Base-by-base conservation (phyloP, 2,329 filamentous ascomycete genomes). In the Verticillium albo-atrum region DNA sequence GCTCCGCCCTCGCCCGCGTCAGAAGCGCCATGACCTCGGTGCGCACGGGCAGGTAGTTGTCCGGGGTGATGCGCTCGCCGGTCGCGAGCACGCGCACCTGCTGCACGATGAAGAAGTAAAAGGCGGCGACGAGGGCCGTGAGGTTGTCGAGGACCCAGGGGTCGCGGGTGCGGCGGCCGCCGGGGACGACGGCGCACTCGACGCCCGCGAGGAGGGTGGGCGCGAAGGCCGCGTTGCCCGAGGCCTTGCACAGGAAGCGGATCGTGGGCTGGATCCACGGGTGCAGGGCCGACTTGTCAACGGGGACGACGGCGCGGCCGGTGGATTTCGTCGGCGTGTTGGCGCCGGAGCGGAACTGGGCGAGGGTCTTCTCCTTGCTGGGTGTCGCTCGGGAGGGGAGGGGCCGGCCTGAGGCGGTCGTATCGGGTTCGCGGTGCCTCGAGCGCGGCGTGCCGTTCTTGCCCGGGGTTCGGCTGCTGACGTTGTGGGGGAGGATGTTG, bases 191-290 rank as follows among this genome's bases (percentile, higher is more conserved):
- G 55, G 85, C 80, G 20, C 77, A 74, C 77, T 89, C 88, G 56
- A 92, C 81, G 1, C 90, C 92, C 0, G 90, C 88, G 55, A 91
- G 84, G 0, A 96, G 82, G 58, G 92, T 90, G 0, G 89, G 89
- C 0, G 85, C 85, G 3, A 92, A 81, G 4, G 78, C 79, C 6
- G 83, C 80, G 1, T 86, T 84, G 1, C 80, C 79, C 10, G 91
- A 79, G 26, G 82, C 80, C 42, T 80, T 81, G 70, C 89, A 89
- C 12, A 96, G 72, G 60, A 81, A 82, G 26, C 89, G 83, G 9
- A 91, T 85, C 0, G 84, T 81, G 1, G 88, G 84, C 68, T 87
- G 85, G n/a, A 89, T 79, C 90, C 90, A 96, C 6, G 76, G 74
- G 0, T 87, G 86, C 4, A 84, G 68, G n/a, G 71, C 67, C 55